Percentiles rank a stretch among this genome's conserved stretches.
These are phyloP conservation scores for Yamadazyma akitaensis DNA, from an alignment of 805 yeast genomes.

Conservation along the genomic window DNA sequence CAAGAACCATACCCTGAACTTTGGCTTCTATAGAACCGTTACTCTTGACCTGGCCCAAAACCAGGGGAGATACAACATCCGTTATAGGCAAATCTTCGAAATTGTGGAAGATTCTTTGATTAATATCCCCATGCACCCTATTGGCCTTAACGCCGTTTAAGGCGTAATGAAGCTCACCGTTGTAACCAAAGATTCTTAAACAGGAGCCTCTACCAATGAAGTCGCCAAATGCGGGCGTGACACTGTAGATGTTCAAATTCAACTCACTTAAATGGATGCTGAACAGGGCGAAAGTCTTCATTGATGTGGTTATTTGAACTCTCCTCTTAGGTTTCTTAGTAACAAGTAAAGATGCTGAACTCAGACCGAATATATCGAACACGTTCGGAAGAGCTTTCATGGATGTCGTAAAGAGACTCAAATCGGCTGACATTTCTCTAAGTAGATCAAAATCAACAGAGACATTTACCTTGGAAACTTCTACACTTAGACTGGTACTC, in stretches of 20 bases:
- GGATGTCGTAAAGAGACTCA: neutral
- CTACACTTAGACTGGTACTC: slow-evolving; percentile 13
- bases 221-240: slow-evolving; percentile 26
- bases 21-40: slow-evolving; percentile 8
- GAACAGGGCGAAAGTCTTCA: slow-evolving; percentile 39
- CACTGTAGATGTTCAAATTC: slow-evolving; percentile 14
- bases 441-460: slow-evolving; percentile 1
- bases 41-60: slow-evolving; percentile 6
- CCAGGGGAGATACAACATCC: slow-evolving; percentile 6
- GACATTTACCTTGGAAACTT: slow-evolving; percentile 6
- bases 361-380: neutral
- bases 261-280: slow-evolving; percentile 23
- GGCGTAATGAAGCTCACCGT: slow-evolving; percentile 22
- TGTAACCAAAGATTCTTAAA: slow-evolving; percentile 18
- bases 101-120: slow-evolving; percentile 19
- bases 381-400: neutral
- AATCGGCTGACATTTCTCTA: neutral
- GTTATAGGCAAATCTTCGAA: slow-evolving; percentile 14
- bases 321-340: slow-evolving; percentile 16
- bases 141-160: slow-evolving; percentile 17
- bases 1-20: slow-evolving; percentile 7
- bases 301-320: slow-evolving; percentile 9
- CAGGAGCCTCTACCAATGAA: slow-evolving; percentile 13
- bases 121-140: slow-evolving; percentile 12
- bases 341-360: slow-evolving; percentile 5